These are phyloP conservation scores for Sporobolomyces roseus DNA, from an alignment of 768 basidiomycete genomes.

Conservation along the genomic window DNA sequence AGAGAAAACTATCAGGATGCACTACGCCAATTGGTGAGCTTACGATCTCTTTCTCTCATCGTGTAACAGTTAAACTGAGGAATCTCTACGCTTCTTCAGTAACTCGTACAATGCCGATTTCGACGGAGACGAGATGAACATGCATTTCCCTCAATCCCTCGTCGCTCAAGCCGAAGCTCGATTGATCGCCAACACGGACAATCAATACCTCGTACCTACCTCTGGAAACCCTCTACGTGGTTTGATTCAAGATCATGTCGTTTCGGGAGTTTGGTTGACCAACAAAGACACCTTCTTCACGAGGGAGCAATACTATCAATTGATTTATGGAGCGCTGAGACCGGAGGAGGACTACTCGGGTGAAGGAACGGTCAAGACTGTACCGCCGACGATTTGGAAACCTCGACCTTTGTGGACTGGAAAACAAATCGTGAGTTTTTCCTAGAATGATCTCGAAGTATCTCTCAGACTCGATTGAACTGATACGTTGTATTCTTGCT, in stretches of 20 bases:
- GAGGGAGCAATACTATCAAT: slow-evolving; percentile 90
- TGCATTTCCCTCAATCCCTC: slow-evolving; percentile 97
- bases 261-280: slow-evolving; percentile 99
- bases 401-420: slow-evolving; percentile 92
- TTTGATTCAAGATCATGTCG: slow-evolving; percentile 97
- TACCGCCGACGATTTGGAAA: slow-evolving; percentile 89
- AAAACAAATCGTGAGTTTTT: slow-evolving; percentile 88
- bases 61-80: too few relatives aligned
- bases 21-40: slow-evolving; percentile 94
- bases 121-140: slow-evolving; percentile 98
- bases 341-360: slow-evolving; percentile 71
- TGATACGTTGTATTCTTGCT: background rate
- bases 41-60: slow-evolving; percentile 1
- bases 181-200: slow-evolving; percentile 94
- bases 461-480: too few relatives aligned
- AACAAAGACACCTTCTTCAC: slow-evolving; percentile 90
- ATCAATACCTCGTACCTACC: slow-evolving; percentile 97
- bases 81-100: slow-evolving; percentile 51
- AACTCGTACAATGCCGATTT: slow-evolving; percentile 99
- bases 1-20: slow-evolving; percentile 99
- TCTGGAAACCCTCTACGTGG: slow-evolving; percentile 97
- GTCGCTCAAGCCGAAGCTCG: slow-evolving; percentile 89
- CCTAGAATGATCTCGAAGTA: background rate
- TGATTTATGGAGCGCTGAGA: slow-evolving; percentile 86
- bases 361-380: slow-evolving; percentile 65